Conservation (phyloP, 257 asterid species). For the Solanum pimpinellifolium region DNA sequence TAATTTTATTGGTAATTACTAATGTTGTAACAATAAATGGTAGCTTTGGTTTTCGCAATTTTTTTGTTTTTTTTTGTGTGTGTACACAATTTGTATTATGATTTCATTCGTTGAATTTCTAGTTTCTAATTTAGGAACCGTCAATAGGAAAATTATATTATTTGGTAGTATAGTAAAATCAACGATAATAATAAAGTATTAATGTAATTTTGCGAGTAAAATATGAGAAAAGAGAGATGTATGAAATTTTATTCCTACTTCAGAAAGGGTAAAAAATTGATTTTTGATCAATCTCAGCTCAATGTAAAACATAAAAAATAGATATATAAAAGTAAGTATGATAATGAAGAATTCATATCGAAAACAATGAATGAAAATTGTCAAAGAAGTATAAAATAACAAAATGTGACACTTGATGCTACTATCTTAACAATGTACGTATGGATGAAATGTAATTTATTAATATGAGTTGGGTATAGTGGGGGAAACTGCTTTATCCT, state of each 20-base stretch:
- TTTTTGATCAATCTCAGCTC: not conserved
- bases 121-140: not conserved
- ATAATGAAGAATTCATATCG: too few relatives aligned
- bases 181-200: too few relatives aligned
- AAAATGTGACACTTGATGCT: not conserved
- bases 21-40: not conserved
- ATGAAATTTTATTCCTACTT: too few relatives aligned
- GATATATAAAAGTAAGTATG: too few relatives aligned
- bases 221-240: fast-evolving
- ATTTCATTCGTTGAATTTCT: not conserved
- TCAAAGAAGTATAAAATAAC: not conserved
- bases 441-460: not conserved
- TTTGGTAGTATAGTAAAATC: not conserved
- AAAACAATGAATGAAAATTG: too few relatives aligned
- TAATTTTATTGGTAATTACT: not conserved
- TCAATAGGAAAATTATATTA: not conserved
- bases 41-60: not conserved
- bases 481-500: fast-evolving
- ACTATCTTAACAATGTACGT: not conserved
- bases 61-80: not conserved
- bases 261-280: fast-evolving
- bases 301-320: not conserved
- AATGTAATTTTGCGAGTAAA: not conserved
- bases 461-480: not conserved
- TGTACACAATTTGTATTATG: not conserved